phyloP scores from a whole-genome alignment of 352 stramenopile species.

The Phytopythium mirpurense region DNA sequence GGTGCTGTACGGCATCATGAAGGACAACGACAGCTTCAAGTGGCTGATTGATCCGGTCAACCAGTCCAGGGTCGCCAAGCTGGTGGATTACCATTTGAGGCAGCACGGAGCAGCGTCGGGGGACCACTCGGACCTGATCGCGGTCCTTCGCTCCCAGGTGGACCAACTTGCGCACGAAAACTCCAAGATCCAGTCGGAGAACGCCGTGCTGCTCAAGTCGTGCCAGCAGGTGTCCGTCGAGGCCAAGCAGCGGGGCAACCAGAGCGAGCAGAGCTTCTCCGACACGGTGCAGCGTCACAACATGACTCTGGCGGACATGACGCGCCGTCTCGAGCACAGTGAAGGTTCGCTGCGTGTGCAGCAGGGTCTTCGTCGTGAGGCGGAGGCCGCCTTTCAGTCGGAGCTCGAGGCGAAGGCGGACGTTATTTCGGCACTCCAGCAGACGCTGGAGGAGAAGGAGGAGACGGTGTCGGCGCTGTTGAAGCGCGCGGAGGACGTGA shows the following conservation, averaged over 20 bases:
- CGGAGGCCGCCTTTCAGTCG: constrained; percentile 39
- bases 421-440: constrained; percentile 25
- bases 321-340: constrained; percentile 26
- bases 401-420: constrained; percentile 28
- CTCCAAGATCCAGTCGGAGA: constrained; percentile 53
- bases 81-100: constrained; percentile 43
- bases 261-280: constrained; percentile 6
- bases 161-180: constrained; percentile 59
- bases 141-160: constrained; percentile 48
- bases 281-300: constrained; percentile 7
- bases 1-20: constrained; percentile 53
- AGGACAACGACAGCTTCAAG: constrained; percentile 52
- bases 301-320: constrained; percentile 21
- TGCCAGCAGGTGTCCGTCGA: constrained; percentile 8
- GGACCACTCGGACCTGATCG: constrained; percentile 28
- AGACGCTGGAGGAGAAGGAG: constrained; percentile 37
- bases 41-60: constrained; percentile 46
- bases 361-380: constrained; percentile 41
- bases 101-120: constrained; percentile 16
- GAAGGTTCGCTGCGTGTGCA: constrained; percentile 35
- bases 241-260: constrained; percentile 17
- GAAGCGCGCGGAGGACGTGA: constrained; percentile 30
- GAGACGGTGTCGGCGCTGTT: constrained; percentile 36
- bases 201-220: constrained; percentile 29
- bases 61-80: constrained; percentile 39